Evolutionary conservation across 305 asterid species (phyloP), one percentile per base, ranked within the genome.

Genomic region (Salvia sclarea): DNA sequence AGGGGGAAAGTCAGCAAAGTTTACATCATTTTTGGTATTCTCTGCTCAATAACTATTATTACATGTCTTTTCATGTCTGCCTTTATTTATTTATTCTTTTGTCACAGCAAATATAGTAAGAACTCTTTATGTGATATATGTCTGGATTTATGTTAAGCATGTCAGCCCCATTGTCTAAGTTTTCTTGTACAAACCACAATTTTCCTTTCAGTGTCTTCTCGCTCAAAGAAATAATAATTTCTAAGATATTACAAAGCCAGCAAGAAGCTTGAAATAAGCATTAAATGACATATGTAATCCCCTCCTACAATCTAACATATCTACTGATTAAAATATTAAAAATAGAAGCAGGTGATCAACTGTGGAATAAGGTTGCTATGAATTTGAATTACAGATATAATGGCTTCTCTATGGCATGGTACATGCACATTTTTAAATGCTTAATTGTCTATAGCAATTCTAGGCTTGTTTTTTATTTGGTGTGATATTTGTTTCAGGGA

Each of bases 1-100:
- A 87, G 85, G 98, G 99, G 59, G 97, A 89, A 74, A 86, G 98
- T 68, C 98, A 94, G 78, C 83, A 83, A 81, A 91, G 98, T 79
- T 81, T 94, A 84, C 98, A 91, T 78, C 88, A 89, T 70, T 90
- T 93, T 79, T 93, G 98, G 98, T 93, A 83, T 67, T 66, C 54
- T 73, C 62, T 41, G 43, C 53, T 74, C 38, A 69, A 41, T 47
- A 43, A 28, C 59, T 52, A 47, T 52, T 33, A 13, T 50, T 22
- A 37, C 50, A 68, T 60, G 45, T 73, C 47, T 35, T 18, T 43
- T 37, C 55, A 49, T 58, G 64, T 52, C 54, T 64, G 10, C 24
- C 25, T 28, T 31, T n/a, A n/a, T n/a, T n/a, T n/a, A n/a, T n/a
- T n/a, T n/a, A n/a, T 13, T 54, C 17, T n/a, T 22, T 61, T 12